These are phyloP conservation scores for Coniochaeta ligniaria DNA, from an alignment of 2,329 filamentous ascomycete species.

Conservation along the genomic window DNA sequence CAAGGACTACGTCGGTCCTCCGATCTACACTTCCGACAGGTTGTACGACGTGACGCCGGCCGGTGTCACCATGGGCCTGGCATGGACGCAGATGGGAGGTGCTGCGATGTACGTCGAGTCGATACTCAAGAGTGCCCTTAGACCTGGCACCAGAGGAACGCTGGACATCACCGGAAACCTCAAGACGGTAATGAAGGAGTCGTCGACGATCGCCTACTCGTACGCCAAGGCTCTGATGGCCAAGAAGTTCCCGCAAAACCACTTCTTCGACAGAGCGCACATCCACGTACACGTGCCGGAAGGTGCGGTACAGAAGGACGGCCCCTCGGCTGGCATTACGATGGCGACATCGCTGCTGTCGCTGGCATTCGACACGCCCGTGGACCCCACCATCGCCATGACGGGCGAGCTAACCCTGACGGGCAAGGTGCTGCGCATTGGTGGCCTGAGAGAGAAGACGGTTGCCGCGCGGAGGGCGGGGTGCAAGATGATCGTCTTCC, in stretches of 20 bases:
- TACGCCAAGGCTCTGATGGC: conserved; percentile 89
- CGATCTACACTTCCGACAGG: conserved; percentile 90
- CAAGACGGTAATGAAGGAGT: conserved; percentile 97
- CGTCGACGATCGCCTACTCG: conserved; percentile 88
- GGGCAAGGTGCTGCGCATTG: conserved; percentile 92
- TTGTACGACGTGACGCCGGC: conserved; percentile 90
- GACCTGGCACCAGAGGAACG: conserved; percentile 64
- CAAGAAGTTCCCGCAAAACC: conserved; percentile 77
- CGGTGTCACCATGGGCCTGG: conserved; percentile 94
- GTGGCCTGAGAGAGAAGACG: conserved; percentile 92
- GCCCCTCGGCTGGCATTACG: conserved; percentile 86
- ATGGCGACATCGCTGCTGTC: conserved; percentile 94
- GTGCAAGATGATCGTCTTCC: conserved; percentile 90
- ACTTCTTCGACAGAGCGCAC: conserved; percentile 93
- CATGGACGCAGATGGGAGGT: conserved; percentile 96
- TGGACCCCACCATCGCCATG: conserved; percentile 90
- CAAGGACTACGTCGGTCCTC: conserved; percentile 94
- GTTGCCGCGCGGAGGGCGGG: conserved; percentile 89
- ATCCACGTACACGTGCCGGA: conserved; percentile 96
- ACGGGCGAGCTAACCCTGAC: conserved; percentile 96
- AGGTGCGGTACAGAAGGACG: conserved; percentile 92
- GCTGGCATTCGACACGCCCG: conserved; percentile 68
- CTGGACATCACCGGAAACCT: conserved; percentile 92
- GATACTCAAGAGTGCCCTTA: conserved; percentile 79
- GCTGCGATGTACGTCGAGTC: conserved; percentile 96